Conservation (phyloP, 495 filamentous ascomycete species). For the Penicillium egyptiacum region DNA sequence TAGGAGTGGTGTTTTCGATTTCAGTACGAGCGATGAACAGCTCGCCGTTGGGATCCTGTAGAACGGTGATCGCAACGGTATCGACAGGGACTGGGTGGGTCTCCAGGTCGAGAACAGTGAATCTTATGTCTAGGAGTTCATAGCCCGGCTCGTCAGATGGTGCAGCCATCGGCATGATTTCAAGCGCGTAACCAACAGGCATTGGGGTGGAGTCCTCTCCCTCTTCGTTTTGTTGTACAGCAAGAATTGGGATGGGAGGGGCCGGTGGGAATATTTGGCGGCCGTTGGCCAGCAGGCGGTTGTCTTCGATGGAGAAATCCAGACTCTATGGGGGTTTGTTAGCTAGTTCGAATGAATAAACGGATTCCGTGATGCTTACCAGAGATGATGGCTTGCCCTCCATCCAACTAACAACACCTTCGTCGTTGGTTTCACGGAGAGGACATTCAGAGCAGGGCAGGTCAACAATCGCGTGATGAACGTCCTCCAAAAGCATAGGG, state of each 20-base stretch:
- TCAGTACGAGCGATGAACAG: slow-evolving; percentile 40
- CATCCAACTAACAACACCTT: slow-evolving; percentile 38
- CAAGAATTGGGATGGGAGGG: slow-evolving; percentile 35
- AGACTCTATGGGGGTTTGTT: slow-evolving; percentile 31
- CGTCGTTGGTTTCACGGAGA: slow-evolving; percentile 35
- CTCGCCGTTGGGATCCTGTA: slow-evolving; percentile 38
- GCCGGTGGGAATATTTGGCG: slow-evolving; percentile 51
- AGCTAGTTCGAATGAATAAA: neutral
- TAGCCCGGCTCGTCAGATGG: slow-evolving; percentile 31
- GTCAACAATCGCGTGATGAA: slow-evolving; percentile 34
- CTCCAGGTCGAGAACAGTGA: slow-evolving; percentile 52
- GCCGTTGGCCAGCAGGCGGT: slow-evolving; percentile 47
- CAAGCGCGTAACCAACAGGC: slow-evolving; percentile 44
- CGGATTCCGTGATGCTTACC: slow-evolving; percentile 30
- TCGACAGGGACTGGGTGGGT: slow-evolving; percentile 51
- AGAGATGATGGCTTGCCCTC: slow-evolving; percentile 40
- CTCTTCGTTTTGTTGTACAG: slow-evolving; percentile 39
- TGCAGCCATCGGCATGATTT: slow-evolving; percentile 37
- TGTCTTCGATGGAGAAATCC: slow-evolving; percentile 45
- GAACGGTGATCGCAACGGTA: slow-evolving; percentile 44
- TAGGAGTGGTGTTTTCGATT: slow-evolving; percentile 38
- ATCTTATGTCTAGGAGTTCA: slow-evolving; percentile 41
- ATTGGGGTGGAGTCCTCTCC: slow-evolving; percentile 38
- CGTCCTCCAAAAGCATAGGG: slow-evolving; percentile 31
- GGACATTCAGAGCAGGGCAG: slow-evolving; percentile 51